Evolutionary conservation across 2,329 filamentous ascomycete genomes (phyloP), one percentile per base, ranked within the genome.

Genomic region (Fusarium annulatum): DNA sequence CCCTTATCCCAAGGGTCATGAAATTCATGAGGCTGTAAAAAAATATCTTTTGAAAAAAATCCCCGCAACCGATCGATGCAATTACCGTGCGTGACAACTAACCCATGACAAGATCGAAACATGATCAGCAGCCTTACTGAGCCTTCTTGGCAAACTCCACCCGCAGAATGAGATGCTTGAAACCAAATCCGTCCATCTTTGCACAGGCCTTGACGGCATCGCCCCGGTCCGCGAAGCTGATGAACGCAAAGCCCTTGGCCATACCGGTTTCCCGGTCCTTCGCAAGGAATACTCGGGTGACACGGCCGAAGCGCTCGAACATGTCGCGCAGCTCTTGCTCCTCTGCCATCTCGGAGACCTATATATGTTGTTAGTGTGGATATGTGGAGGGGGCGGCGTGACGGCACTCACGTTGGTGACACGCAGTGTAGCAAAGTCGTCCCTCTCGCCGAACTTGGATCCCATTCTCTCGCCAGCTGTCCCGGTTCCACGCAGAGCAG

Each of bases 241-340:
- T 97, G 84, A 99, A 99, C 33, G 97, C 97, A 83, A 99, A 99
- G 72, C 96, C 96, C 91, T 99, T 99, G 78, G 96, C 96, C 82
- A 96, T 87, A 70, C 95, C 94, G 45, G 96, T 99, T 80, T 99
- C 96, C 82, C 96, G 89, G 86, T 99, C 96, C 89, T 98, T 98
- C 79, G 96, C 96, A 80, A 99, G 85, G 89, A 99, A 99, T 57
- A 99, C 96, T 84, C 96, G 92, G 64, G 96, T 98, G 81, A 99
- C 96, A 77, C 95, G 94, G 81, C 96, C 96, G 83, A 96, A 98
- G 77, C 96, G 91, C 87, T 97, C 95, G 88, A 99, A 99, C 91
- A 99, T 95, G 83, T 97, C 95, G 82, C 96, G 94, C 76, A 99
- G 89, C 84, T 99, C 96, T 82, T 90, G 87, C 85, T 99, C 96